These are phyloP conservation scores for Ustilago shanxiensis DNA, from an alignment of 1,284 basidiomycete genomes.

Conservation along the genomic window DNA sequence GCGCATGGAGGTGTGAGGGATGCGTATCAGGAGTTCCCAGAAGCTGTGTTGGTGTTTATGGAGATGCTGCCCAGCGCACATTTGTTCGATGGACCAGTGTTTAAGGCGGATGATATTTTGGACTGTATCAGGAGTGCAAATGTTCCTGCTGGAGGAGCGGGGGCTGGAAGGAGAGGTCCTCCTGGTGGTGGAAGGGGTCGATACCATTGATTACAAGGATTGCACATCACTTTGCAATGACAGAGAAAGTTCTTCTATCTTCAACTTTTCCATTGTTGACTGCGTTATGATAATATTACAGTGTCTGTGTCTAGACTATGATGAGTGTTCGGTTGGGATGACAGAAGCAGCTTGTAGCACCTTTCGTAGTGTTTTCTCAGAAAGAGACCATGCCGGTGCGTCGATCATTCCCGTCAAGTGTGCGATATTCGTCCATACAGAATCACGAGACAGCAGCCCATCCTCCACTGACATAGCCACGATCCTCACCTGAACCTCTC, in stretches of 20 bases:
- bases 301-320: neutral
- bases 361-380: conserved; percentile 19
- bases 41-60: conserved; percentile 56
- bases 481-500: conserved; percentile 3
- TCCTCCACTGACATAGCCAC: conserved; percentile 12
- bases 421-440: conserved; percentile 11
- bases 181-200: conserved; percentile 16
- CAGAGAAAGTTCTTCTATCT: neutral
- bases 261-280: neutral
- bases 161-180: neutral
- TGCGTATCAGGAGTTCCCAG: conserved; percentile 47
- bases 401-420: neutral
- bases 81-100: conserved; percentile 54
- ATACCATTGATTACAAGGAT: conserved; percentile 8
- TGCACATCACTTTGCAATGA: neutral
- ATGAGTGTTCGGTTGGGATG: neutral
- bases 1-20: conserved; percentile 13
- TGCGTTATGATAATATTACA: conserved; percentile 3
- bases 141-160: conserved; percentile 21
- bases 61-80: conserved; percentile 51
- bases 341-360: conserved; percentile 19
- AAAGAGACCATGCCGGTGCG: conserved; percentile 11
- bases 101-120: conserved; percentile 57
- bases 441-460: conserved; percentile 27
- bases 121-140: conserved; percentile 56